These are phyloP conservation scores for Vanrija sp. DNA, from an alignment of 1,284 basidiomycete species.

Conservation along the genomic window DNA sequence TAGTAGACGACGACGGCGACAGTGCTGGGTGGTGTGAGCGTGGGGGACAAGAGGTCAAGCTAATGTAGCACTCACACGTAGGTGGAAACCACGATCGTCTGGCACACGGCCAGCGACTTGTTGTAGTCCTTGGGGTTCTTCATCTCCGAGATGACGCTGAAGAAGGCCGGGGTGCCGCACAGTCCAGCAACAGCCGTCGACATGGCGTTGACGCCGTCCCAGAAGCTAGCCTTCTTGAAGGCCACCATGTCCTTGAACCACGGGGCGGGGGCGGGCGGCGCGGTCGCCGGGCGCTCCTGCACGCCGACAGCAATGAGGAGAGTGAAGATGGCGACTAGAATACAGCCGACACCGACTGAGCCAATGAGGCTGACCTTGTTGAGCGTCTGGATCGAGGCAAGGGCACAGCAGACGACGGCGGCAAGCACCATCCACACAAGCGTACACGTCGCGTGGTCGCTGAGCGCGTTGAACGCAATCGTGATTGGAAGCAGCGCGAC, in stretches of 20 bases:
- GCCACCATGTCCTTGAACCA: slow-evolving; percentile 28
- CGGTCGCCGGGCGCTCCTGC: slow-evolving; percentile 38
- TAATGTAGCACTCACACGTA: not conserved
- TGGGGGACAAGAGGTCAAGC: not conserved
- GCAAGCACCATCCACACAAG: slow-evolving; percentile 33
- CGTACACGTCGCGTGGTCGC: slow-evolving; percentile 33
- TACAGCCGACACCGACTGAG: slow-evolving; percentile 36
- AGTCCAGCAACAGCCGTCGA: slow-evolving; percentile 9
- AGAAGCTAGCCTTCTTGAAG: slow-evolving; percentile 22
- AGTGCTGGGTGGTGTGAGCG: not conserved
- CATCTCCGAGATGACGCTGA: slow-evolving; percentile 43
- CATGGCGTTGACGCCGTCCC: slow-evolving; percentile 21
- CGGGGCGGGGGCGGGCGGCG: slow-evolving; percentile 28
- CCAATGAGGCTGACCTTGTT: slow-evolving; percentile 35
- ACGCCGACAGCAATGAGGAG: slow-evolving; percentile 40
- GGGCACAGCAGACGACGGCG: slow-evolving; percentile 22
- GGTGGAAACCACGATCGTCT: slow-evolving; percentile 22
- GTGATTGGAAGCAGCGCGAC: slow-evolving; percentile 25
- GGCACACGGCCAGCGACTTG: slow-evolving; percentile 26
- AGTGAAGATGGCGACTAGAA: slow-evolving; percentile 28
- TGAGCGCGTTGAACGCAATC: slow-evolving; percentile 34
- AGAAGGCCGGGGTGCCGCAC: slow-evolving; percentile 26
- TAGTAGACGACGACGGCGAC: slow-evolving; percentile 11
- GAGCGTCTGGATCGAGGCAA: slow-evolving; percentile 36
- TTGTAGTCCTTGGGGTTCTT: slow-evolving; percentile 29